phyloP scores from a whole-genome alignment of 768 basidiomycete species.

The Russula ochroleuca region DNA sequence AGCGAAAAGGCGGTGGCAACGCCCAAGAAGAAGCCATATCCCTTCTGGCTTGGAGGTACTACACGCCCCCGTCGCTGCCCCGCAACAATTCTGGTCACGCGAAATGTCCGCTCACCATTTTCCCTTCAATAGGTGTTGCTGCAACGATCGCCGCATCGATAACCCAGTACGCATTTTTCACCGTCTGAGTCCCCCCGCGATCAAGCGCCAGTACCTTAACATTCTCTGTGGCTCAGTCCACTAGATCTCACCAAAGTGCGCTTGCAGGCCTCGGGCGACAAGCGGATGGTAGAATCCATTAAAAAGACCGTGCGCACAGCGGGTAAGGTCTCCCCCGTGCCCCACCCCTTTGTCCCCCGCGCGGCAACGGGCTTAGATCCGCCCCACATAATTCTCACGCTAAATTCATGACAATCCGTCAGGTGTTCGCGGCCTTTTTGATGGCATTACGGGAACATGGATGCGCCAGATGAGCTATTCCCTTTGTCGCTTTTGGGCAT shows the following conservation, averaged over 20 bases:
- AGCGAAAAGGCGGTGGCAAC: slow-evolving; percentile 15
- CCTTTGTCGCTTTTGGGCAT: slow-evolving; percentile 89
- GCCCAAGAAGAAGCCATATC: slow-evolving; percentile 65
- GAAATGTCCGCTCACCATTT: slow-evolving; percentile 12
- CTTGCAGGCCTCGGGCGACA: slow-evolving; percentile 88
- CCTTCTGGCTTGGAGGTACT: slow-evolving; percentile 78
- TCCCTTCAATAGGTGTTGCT: slow-evolving; percentile 50
- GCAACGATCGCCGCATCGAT: slow-evolving; percentile 87
- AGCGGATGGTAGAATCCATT: slow-evolving; percentile 80
- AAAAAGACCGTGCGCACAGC: slow-evolving; percentile 78
- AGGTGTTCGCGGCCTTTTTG: slow-evolving; percentile 70
- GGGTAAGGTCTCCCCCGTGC: slow-evolving; percentile 38
- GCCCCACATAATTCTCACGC: slow-evolving; percentile 8
- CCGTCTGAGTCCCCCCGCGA: background rate
- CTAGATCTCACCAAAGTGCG: slow-evolving; percentile 89
- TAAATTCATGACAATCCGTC: slow-evolving; percentile 1
- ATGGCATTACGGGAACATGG: slow-evolving; percentile 86
- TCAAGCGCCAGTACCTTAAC: background rate
- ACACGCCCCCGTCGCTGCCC: slow-evolving; percentile 23
- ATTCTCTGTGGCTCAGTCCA: slow-evolving; percentile 45
- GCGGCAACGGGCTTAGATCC: background rate
- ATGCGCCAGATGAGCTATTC: slow-evolving; percentile 92
- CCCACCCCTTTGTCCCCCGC: background rate
- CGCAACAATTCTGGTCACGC: background rate
- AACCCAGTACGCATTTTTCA: slow-evolving; percentile 56